A percentile compares a stretch with the other conserved stretches of the same genome.
Conservation (phyloP, 768 basidiomycete species). For the Suillus hirtellus region DNA sequence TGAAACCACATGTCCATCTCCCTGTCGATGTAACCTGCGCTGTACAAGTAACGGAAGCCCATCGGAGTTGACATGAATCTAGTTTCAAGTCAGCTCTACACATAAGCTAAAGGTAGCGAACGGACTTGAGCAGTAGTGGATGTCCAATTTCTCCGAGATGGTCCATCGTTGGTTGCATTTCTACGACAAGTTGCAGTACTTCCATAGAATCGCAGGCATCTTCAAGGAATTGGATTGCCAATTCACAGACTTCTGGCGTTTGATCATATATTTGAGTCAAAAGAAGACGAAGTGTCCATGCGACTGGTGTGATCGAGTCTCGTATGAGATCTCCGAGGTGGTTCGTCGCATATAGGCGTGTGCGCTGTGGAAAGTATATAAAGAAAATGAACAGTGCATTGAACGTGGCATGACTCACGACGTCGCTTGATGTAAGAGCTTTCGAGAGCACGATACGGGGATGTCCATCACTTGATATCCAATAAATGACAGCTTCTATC, state of each 20-base stretch:
- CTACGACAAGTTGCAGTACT: slow-evolving; percentile 85
- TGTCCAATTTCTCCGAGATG: slow-evolving; percentile 94
- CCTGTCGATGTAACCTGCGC: slow-evolving; percentile 88
- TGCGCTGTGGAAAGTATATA: slow-evolving; percentile 52
- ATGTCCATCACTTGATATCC: slow-evolving; percentile 80
- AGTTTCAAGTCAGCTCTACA: slow-evolving; percentile 5
- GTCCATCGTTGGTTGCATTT: slow-evolving; percentile 93
- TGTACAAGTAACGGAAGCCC: slow-evolving; percentile 90
- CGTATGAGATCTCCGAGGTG: slow-evolving; percentile 84
- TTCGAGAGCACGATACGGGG: slow-evolving; percentile 91
- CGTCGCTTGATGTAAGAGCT: slow-evolving; percentile 90
- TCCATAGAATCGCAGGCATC: slow-evolving; percentile 86
- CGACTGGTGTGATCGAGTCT: slow-evolving; percentile 57
- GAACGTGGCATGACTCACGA: slow-evolving; percentile 43
- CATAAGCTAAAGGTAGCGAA: slow-evolving; percentile 7
- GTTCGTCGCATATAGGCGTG: slow-evolving; percentile 84
- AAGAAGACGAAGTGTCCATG: slow-evolving; percentile 89
- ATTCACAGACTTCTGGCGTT: slow-evolving; percentile 83
- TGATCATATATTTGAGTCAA: slow-evolving; percentile 97
- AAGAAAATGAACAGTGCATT: not conserved
- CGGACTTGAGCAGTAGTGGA: slow-evolving; percentile 82
- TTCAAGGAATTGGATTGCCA: slow-evolving; percentile 86
- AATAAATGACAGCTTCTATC: slow-evolving; percentile 8
- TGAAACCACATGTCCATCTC: slow-evolving; percentile 98
- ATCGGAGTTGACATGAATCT: slow-evolving; percentile 95